phyloP scores from a whole-genome alignment of 164 flowering plant genomes.

The grape (Vitis vinifera) region ASM3070453v1 NC_081807.1:2565001-2565500 shows the following conservation, averaged over 20 bases:
- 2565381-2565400: not conserved
- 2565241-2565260: conserved; percentile 7
- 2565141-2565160: not conserved
- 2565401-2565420: too few species aligned
- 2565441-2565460: too few species aligned
- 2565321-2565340: conserved; percentile 33
- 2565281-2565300: not conserved
- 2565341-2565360: conserved; percentile 29
- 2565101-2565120: conserved; percentile 36
- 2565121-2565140: not conserved
- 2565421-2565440: too few species aligned
- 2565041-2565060: conserved; percentile 46
- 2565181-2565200: not conserved
- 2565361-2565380: conserved; percentile 6
- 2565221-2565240: conserved; percentile 2
- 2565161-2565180: not conserved
- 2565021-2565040: conserved; percentile 45
- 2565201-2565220: not conserved
- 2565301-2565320: conserved; percentile 3
- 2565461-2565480: too few species aligned
- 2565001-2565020: conserved; percentile 17
- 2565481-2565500: too few species aligned
- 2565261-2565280: conserved; percentile 23
- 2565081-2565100: conserved; percentile 60
- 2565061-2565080: conserved; percentile 62